Conservation (phyloP, 345 rosid species). For the Populus tremula region DNA sequence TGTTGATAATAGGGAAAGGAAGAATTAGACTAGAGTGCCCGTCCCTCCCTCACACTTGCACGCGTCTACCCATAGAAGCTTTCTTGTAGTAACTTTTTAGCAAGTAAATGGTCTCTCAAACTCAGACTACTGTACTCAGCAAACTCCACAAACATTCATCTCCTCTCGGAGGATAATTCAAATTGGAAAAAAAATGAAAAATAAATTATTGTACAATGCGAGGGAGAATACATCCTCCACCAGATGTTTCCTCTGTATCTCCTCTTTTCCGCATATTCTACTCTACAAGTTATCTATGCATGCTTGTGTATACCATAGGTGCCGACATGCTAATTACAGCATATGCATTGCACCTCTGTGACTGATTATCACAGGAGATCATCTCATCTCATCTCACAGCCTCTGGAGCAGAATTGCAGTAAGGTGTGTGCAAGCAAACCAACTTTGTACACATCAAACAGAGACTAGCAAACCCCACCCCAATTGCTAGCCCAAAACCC, state of each 20-base stretch:
- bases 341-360: neutral
- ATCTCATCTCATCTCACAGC: slow-evolving; percentile 62
- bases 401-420: slow-evolving; percentile 97
- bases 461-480: slow-evolving; percentile 60
- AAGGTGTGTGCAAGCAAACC: slow-evolving; percentile 93
- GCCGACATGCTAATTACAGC: neutral
- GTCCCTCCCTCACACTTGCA: neutral
- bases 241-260: neutral
- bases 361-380: neutral
- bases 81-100: neutral
- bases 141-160: neutral
- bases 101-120: neutral
- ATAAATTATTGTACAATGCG: neutral
- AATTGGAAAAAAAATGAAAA: neutral
- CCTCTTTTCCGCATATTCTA: neutral
- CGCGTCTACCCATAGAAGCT: neutral
- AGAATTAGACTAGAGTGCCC: neutral
- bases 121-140: neutral
- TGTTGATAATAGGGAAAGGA: neutral
- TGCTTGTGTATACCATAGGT: neutral
- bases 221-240: neutral
- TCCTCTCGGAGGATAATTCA: neutral
- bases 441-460: slow-evolving; percentile 86
- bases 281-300: neutral
- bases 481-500: slow-evolving; percentile 58